These are phyloP conservation scores for Gymnopilus junonius DNA, from an alignment of 768 basidiomycete species.

Conservation along the genomic window DNA sequence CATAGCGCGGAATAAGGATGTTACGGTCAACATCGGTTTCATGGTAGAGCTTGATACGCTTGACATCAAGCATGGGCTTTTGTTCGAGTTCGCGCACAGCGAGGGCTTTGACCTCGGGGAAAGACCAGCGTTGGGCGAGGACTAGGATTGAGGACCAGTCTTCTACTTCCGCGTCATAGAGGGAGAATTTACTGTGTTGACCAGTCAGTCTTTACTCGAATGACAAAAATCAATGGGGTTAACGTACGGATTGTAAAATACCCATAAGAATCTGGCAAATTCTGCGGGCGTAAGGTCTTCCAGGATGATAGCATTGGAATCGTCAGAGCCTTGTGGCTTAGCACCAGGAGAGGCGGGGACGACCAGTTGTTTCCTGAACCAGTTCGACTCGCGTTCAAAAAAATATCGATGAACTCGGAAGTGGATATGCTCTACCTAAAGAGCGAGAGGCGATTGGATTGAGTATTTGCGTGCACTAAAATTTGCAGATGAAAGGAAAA, in stretches of 20 bases:
- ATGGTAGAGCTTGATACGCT: conserved; percentile 63
- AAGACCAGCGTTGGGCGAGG: conserved; percentile 60
- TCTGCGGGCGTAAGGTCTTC: conserved; percentile 38
- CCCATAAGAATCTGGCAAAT: conserved; percentile 55
- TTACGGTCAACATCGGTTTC: conserved; percentile 49
- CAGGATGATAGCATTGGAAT: conserved; percentile 45
- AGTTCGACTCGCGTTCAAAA: conserved; percentile 61
- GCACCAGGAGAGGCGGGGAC: conserved; percentile 34
- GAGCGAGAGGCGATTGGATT: neutral
- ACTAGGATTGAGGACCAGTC: conserved; percentile 61
- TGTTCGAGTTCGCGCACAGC: conserved; percentile 61
- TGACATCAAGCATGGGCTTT: conserved; percentile 45
- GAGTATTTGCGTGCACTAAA: too few relatives aligned
- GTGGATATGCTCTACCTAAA: conserved; percentile 57
- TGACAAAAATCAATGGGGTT: conserved; percentile 12
- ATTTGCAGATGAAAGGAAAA: neutral
- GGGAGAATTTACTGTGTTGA: conserved; percentile 52
- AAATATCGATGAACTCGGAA: conserved; percentile 67
- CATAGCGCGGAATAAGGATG: conserved; percentile 57
- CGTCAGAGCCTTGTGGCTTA: conserved; percentile 39
- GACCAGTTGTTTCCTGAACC: conserved; percentile 44
- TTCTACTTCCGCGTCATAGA: conserved; percentile 51
- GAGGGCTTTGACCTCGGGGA: conserved; percentile 52
- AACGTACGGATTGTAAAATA: conserved; percentile 58
- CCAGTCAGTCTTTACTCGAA: neutral